Conservation (phyloP, 345 rosid species). For the Angophora floribunda region DNA sequence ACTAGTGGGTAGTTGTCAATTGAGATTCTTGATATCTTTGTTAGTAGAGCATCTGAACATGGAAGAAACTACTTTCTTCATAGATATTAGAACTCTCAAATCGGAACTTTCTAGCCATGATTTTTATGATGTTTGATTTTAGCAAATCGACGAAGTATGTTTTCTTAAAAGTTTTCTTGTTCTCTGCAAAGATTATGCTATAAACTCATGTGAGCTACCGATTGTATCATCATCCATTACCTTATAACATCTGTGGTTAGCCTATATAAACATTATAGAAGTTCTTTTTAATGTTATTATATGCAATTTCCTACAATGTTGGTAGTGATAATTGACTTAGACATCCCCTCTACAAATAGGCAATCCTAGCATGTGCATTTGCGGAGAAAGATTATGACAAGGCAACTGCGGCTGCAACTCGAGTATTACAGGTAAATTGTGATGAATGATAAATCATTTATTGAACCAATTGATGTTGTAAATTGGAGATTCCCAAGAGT, state of each 20-base stretch:
- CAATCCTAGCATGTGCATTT: constrained; percentile 79
- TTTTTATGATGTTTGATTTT: neutral
- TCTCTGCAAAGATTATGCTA: neutral
- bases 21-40: neutral
- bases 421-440: constrained; percentile 60
- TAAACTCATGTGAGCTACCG: neutral
- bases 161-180: neutral
- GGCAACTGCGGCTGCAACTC: constrained; percentile 54
- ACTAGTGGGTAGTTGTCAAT: neutral
- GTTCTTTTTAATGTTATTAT: neutral
- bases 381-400: constrained; percentile 71
- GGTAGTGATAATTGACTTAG: neutral
- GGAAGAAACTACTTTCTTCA: neutral
- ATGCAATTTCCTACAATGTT: neutral
- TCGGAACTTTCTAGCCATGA: neutral
- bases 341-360: constrained; percentile 15
- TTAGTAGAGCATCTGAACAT: neutral
- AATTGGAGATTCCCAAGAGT: neutral
- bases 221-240: neutral
- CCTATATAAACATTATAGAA: neutral
- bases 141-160: neutral
- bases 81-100: neutral
- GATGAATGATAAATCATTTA: neutral
- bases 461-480: neutral
- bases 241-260: neutral